These are phyloP conservation scores for Pleurotus djamor DNA, from an alignment of 768 basidiomycete genomes.

Conservation along the genomic window DNA sequence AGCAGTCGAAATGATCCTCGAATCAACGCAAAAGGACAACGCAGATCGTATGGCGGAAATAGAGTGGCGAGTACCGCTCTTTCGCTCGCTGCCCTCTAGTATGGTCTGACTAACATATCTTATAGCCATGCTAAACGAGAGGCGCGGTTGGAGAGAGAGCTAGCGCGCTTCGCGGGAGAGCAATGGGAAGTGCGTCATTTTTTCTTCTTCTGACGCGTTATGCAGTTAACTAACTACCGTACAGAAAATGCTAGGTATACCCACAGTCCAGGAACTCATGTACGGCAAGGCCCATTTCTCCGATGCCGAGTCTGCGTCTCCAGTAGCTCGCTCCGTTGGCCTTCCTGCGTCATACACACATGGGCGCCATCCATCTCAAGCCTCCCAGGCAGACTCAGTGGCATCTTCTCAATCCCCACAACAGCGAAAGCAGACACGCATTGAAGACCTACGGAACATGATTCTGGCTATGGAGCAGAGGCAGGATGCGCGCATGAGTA, in stretches of 20 bases:
- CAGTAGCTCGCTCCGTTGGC: slow-evolving; percentile 21
- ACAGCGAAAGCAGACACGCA: slow-evolving; percentile 51
- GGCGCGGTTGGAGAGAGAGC: slow-evolving; percentile 72
- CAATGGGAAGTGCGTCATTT: slow-evolving; percentile 71
- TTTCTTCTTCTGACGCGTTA: neutral
- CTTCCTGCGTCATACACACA: slow-evolving; percentile 16
- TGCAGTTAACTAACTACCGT: slow-evolving; percentile 22
- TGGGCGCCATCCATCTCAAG: slow-evolving; percentile 9
- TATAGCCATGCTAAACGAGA: slow-evolving; percentile 63
- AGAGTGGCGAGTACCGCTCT: slow-evolving; percentile 48
- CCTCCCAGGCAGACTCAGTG: neutral
- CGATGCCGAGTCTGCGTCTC: slow-evolving; percentile 22
- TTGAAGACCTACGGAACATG: slow-evolving; percentile 67
- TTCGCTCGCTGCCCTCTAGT: neutral
- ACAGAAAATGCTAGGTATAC: slow-evolving; percentile 15
- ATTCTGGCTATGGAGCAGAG: slow-evolving; percentile 78
- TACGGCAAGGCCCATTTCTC: slow-evolving; percentile 14
- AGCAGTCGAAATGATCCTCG: slow-evolving; percentile 71
- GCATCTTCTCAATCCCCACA: slow-evolving; percentile 13
- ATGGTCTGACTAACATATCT: neutral
- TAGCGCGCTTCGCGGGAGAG: slow-evolving; percentile 69
- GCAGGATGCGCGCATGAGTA: slow-evolving; percentile 59
- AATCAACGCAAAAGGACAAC: slow-evolving; percentile 85
- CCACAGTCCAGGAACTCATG: slow-evolving; percentile 3
- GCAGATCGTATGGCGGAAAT: slow-evolving; percentile 82